Evolutionary conservation across 1,284 basidiomycete species (phyloP).

Genomic region (Cystobasidium pallidum): DNA sequence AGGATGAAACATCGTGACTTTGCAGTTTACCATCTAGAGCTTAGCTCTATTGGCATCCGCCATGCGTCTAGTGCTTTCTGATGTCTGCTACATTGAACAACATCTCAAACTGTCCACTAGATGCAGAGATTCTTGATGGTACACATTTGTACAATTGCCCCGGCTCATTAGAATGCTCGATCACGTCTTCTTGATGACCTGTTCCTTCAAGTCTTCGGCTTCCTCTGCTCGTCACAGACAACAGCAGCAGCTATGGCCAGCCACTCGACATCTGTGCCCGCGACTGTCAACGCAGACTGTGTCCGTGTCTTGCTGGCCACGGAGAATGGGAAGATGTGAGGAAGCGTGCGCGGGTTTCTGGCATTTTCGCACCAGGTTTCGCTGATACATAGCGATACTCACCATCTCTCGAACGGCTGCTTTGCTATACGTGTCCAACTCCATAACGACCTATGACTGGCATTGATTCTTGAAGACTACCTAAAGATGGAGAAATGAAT

Average conservation of each 20-base stretch:
- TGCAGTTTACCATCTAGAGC: constrained; percentile 11
- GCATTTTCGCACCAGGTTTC: not conserved
- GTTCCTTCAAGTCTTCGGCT: not conserved
- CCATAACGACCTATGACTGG: not conserved
- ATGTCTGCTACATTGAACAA: too few relatives aligned
- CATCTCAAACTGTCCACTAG: too few relatives aligned
- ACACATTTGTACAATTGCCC: too few relatives aligned
- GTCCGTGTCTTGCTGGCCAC: constrained; percentile 33
- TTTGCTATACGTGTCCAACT: not conserved
- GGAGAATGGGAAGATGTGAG: constrained; percentile 39
- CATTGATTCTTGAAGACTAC: constrained; percentile 65
- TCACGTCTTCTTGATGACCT: constrained; percentile 7
- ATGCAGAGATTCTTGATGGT: too few relatives aligned
- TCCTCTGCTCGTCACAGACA: constrained; percentile 1
- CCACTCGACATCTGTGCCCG: not conserved
- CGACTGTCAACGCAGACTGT: constrained; percentile 37
- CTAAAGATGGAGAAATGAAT: constrained; percentile 81
- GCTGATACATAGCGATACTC: constrained; percentile 2
- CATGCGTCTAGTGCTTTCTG: not conserved
- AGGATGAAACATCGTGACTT: constrained; percentile 33
- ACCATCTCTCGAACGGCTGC: not conserved
- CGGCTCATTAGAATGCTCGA: too few relatives aligned
- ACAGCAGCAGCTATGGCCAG: constrained; percentile 27
- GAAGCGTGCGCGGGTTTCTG: not conserved
- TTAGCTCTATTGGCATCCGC: not conserved